Percentiles rank a stretch among this genome's conserved stretches.
These are phyloP conservation scores for Krasilnikovozyma curviuscula DNA, from an alignment of 768 basidiomycete species.

Conservation along the genomic window DNA sequence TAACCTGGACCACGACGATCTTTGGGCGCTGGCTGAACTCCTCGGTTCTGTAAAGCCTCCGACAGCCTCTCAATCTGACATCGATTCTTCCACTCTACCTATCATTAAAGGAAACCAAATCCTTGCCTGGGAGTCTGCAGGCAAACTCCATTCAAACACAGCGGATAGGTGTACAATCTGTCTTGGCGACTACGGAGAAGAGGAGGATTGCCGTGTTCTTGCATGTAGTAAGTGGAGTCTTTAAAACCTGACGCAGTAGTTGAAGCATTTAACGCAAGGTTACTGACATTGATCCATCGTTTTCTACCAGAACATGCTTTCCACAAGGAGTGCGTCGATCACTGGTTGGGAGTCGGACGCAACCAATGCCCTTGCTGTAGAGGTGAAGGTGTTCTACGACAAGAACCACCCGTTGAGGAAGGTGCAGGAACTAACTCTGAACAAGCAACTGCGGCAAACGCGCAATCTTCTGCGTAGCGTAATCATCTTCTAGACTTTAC, in stretches of 20 bases:
- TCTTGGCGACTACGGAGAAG: constrained; percentile 59
- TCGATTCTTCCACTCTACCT: constrained; percentile 62
- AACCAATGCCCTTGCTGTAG: constrained; percentile 90
- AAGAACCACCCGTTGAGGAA: too few relatives aligned
- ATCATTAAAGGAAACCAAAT: constrained; percentile 45
- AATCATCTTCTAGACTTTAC: too few relatives aligned
- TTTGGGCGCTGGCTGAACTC: constrained; percentile 53
- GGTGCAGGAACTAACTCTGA: too few relatives aligned
- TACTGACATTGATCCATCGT: background rate
- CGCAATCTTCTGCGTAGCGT: too few relatives aligned
- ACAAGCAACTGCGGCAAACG: too few relatives aligned
- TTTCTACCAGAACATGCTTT: constrained; percentile 45
- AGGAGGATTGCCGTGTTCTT: constrained; percentile 64
- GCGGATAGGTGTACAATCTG: constrained; percentile 50
- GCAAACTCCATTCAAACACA: constrained; percentile 55
- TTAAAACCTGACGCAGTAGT: background rate
- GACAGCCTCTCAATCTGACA: constrained; percentile 63
- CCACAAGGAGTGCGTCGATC: constrained; percentile 68
- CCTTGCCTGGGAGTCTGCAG: constrained; percentile 38
- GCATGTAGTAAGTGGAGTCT: constrained; percentile 32
- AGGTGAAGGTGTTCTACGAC: background rate
- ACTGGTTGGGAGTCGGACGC: constrained; percentile 60
- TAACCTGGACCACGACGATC: constrained; percentile 33
- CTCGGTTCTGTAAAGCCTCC: constrained; percentile 65
- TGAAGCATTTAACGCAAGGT: background rate